These are phyloP conservation scores for Arachis stenosperma DNA, from an alignment of 306 rosid genomes.

Conservation along the genomic window DNA sequence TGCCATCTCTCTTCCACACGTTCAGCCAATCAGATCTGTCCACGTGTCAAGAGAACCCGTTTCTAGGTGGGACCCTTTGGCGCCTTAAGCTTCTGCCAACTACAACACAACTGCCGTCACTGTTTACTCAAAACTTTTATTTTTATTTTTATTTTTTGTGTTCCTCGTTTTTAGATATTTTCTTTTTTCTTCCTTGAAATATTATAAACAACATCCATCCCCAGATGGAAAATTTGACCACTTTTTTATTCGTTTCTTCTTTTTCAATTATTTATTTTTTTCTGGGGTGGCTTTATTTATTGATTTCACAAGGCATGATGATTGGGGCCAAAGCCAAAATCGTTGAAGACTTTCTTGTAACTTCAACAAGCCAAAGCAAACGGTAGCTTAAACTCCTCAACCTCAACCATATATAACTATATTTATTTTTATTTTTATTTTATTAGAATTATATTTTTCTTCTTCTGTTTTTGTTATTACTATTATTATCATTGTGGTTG, in stretches of 20 bases:
- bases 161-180: neutral
- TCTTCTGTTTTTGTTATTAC: slow-evolving; percentile 8
- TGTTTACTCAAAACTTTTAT: neutral
- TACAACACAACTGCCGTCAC: slow-evolving; percentile 42
- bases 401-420: neutral
- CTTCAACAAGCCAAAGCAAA: slow-evolving; percentile 27
- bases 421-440: no score
- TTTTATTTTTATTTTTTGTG: neutral
- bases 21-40: neutral
- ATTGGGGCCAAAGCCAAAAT: neutral
- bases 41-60: slow-evolving; percentile 47
- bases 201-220: neutral
- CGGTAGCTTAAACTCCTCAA: slow-evolving; percentile 43
- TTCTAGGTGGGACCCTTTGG: neutral
- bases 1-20: slow-evolving; percentile 54
- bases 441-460: neutral
- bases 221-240: slow-evolving; percentile 12
- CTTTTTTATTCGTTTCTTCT: neutral
- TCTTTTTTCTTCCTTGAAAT: neutral
- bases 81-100: slow-evolving; percentile 31
- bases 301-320: slow-evolving; percentile 8
- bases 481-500: slow-evolving; percentile 25
- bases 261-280: neutral
- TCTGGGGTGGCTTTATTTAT: slow-evolving; percentile 32
- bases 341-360: slow-evolving; percentile 37